Conservation (phyloP, 2,329 filamentous ascomycete genomes). For the Aspergillus brunneoviolaceus region DNA sequence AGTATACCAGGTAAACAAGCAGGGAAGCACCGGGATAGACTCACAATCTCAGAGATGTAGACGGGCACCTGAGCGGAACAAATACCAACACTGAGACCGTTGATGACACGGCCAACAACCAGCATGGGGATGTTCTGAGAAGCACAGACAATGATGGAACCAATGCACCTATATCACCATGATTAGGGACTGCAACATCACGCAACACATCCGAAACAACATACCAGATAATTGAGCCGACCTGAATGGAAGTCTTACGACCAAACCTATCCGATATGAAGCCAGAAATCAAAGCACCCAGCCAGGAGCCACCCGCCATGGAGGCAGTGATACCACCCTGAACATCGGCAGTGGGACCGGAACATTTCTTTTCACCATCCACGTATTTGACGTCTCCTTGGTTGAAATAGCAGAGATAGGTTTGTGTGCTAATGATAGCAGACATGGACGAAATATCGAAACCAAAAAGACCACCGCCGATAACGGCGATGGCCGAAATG, state of each 20-base stretch:
- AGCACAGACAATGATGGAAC: constrained; percentile 61
- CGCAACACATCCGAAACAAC: constrained; percentile 1
- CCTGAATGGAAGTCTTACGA: constrained; percentile 54
- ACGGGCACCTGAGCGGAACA: constrained; percentile 69
- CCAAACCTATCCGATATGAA: constrained; percentile 58
- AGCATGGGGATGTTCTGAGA: constrained; percentile 69
- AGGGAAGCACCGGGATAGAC: constrained; percentile 57
- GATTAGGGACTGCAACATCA: no score
- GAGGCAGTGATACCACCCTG: constrained; percentile 71
- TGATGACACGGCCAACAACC: constrained; percentile 68
- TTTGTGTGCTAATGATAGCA: constrained; percentile 63
- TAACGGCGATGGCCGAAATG: constrained; percentile 58
- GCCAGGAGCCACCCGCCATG: constrained; percentile 71
- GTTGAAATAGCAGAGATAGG: constrained; percentile 72
- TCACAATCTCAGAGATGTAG: constrained; percentile 65
- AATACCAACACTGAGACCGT: constrained; percentile 72
- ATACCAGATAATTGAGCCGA: constrained; percentile 53
- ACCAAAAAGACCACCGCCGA: constrained; percentile 70
- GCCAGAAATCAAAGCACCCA: constrained; percentile 58
- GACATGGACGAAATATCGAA: constrained; percentile 79
- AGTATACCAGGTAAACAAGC: constrained; percentile 45
- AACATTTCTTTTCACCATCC: constrained; percentile 27
- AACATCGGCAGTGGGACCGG: constrained; percentile 50
- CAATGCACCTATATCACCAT: constrained; percentile 46
- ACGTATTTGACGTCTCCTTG: constrained; percentile 44